Conservation (phyloP, 75 land plant species). For the Isoetes taiwanensis region DNA sequence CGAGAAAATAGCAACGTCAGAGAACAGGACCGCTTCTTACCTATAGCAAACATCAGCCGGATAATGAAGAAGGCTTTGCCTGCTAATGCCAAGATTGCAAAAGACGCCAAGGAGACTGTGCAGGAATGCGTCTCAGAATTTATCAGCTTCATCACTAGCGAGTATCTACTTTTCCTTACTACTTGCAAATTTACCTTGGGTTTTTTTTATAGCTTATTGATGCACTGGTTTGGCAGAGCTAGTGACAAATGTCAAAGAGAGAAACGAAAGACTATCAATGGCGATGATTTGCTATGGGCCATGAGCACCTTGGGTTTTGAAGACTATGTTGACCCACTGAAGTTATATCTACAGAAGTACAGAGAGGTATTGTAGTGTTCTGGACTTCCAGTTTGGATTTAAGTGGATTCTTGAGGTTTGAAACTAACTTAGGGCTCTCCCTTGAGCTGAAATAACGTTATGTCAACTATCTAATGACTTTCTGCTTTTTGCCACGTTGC, state of each 20-base stretch:
- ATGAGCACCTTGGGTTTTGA: constrained; percentile 72
- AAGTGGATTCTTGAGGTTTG: too few species aligned
- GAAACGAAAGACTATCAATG: constrained; percentile 67
- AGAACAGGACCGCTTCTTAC: constrained; percentile 18
- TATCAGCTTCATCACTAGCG: constrained; percentile 74
- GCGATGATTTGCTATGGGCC: constrained; percentile 71
- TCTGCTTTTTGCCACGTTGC: too few species aligned
- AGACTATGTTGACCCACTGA: constrained; percentile 63
- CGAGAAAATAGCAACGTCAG: constrained; percentile 37
- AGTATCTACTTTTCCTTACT: too few species aligned
- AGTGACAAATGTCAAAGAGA: constrained; percentile 65
- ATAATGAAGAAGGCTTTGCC: constrained; percentile 34
- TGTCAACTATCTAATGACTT: too few species aligned
- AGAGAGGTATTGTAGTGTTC: too few species aligned
- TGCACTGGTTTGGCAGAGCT: constrained; percentile 22
- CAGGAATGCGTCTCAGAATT: constrained; percentile 81
- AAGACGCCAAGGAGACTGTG: constrained; percentile 76
- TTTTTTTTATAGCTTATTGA: too few species aligned
- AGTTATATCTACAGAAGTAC: constrained; percentile 59
- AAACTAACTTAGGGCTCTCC: too few species aligned
- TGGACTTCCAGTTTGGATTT: too few species aligned
- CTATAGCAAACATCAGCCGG: constrained; percentile 20
- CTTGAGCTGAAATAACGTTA: too few species aligned
- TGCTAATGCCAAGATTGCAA: constrained; percentile 62
- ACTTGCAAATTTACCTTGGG: too few species aligned